Conservation (phyloP, 495 filamentous ascomycete genomes). For the Thermothielavioides terrestris region DNA sequence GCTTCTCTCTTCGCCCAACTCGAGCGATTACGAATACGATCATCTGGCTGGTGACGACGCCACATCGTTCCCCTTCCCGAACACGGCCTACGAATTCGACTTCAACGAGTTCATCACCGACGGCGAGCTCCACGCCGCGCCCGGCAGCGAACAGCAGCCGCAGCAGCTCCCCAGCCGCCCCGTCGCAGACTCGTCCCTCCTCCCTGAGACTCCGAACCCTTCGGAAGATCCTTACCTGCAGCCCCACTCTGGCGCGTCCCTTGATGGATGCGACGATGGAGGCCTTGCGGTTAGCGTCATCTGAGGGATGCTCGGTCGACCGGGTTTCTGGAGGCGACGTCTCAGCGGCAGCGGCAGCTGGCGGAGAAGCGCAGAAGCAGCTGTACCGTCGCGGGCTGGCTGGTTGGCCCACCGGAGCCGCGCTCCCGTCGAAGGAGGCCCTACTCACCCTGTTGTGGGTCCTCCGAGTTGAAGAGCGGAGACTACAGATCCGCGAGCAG, state of each 20-base stretch:
- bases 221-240: conserved; percentile 61
- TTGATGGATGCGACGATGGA: conserved; percentile 83
- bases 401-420: conserved; percentile 34
- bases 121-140: conserved; percentile 34
- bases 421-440: conserved; percentile 43
- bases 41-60: conserved; percentile 71
- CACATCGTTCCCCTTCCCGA: conserved; percentile 42
- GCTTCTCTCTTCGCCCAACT: conserved; percentile 60
- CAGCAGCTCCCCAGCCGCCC: conserved; percentile 32
- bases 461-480: conserved; percentile 41
- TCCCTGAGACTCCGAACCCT: conserved; percentile 43
- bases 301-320: conserved; percentile 38
- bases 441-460: conserved; percentile 47
- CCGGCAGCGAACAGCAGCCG: conserved; percentile 23
- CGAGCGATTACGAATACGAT: conserved; percentile 69
- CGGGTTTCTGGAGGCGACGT: conserved; percentile 33
- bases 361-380: conserved; percentile 27
- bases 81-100: conserved; percentile 33
- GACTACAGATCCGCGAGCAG: conserved; percentile 18
- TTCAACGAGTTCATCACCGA: conserved; percentile 45
- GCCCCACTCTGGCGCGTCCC: conserved; percentile 85
- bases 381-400: conserved; percentile 27
- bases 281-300: conserved; percentile 62
- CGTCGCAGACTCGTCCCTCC: conserved; percentile 33
- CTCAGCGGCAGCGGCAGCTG: conserved; percentile 24